Conservation (phyloP, 2,329 filamentous ascomycete species). For the Curvularia sp. region DNA sequence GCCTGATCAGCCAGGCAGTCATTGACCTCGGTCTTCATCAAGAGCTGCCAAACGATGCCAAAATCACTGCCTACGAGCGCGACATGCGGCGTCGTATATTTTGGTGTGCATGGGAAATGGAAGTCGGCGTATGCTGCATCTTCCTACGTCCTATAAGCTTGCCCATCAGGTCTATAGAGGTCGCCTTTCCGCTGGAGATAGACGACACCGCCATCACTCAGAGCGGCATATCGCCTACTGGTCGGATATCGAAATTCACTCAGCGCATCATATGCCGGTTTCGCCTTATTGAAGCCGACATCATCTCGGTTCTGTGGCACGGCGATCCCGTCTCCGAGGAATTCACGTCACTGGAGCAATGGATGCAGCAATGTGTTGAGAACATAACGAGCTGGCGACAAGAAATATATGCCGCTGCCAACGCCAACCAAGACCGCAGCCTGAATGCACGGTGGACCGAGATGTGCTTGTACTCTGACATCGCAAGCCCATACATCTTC, state of each 20-base stretch:
- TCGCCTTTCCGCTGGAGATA: slow-evolving; percentile 43
- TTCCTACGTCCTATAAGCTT: slow-evolving; percentile 43
- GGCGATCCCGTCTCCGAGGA: slow-evolving; percentile 39
- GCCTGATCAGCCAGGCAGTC: slow-evolving; percentile 46
- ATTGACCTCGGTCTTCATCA: slow-evolving; percentile 49
- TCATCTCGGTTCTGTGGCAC: slow-evolving; percentile 44
- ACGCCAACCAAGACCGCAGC: slow-evolving; percentile 37
- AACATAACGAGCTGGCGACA: slow-evolving; percentile 41
- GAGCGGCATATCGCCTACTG: slow-evolving; percentile 34
- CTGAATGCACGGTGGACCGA: slow-evolving; percentile 44
- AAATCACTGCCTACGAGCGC: slow-evolving; percentile 39
- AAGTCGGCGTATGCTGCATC: slow-evolving; percentile 46
- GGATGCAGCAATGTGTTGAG: slow-evolving; percentile 38
- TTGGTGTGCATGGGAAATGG: slow-evolving; percentile 51
- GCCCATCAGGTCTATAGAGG: slow-evolving; percentile 40
- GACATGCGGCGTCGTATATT: slow-evolving; percentile 49
- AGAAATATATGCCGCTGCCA: slow-evolving; percentile 39
- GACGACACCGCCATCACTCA: slow-evolving; percentile 45
- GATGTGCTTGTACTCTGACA: slow-evolving; percentile 46
- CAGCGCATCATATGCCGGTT: slow-evolving; percentile 46
- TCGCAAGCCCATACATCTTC: slow-evolving; percentile 41
- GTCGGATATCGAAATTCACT: slow-evolving; percentile 45
- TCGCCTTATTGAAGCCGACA: slow-evolving; percentile 45
- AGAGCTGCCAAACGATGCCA: slow-evolving; percentile 41
- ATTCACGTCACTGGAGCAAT: slow-evolving; percentile 36